Base-by-base conservation (phyloP, 345 rosid species). In the Pugionium cornutum region DNA sequence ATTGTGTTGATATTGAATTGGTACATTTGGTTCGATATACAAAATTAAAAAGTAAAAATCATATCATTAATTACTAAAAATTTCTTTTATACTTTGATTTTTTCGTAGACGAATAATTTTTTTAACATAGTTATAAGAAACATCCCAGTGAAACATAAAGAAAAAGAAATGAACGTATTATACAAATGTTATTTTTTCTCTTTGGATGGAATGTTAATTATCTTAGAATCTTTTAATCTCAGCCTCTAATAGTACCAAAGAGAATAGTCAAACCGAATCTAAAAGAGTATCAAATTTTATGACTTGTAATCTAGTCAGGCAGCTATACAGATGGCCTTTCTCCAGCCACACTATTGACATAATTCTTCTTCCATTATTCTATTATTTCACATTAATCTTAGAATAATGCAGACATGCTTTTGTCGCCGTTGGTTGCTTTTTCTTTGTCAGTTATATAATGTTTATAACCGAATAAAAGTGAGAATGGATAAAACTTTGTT, bases 271-370 rank as follows among this genome's bases (percentile, higher is more conserved):
- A 58, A 43, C 47, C 43, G 67, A 72, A 58, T 66, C 30, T 29
- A 59, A 34, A 9, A 31, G 49, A 58, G 42, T 61, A 72, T 34
- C 60, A 66, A 65, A 50, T 35, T 41, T 65, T 36, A 65, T 72
- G 71, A 72, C 70, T 58, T 51, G 62, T 66, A 52, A 58, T 66
- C 72, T 66, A 72, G 76, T 72, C 71, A 65, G 40, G 31, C 55
- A 36, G 60, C 61, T 65, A 58, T 39, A 46, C 39, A 46, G 10
- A 54, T 72, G 76, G 66, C 70, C 33, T 56, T 34, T 50, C 59
- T 56, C 45, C 32, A 54, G 43, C 63, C 75, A 46, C 35, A 64
- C 42, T 41, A 56, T 26, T 34, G 40, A 56, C 53, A 56, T 64
- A 48, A 56, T 64, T 49, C 49, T 70, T 54, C 69, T 70, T 30